phyloP scores from a whole-genome alignment of 169 alveolate genomes.

The Plasmodium coatneyi region DNA sequence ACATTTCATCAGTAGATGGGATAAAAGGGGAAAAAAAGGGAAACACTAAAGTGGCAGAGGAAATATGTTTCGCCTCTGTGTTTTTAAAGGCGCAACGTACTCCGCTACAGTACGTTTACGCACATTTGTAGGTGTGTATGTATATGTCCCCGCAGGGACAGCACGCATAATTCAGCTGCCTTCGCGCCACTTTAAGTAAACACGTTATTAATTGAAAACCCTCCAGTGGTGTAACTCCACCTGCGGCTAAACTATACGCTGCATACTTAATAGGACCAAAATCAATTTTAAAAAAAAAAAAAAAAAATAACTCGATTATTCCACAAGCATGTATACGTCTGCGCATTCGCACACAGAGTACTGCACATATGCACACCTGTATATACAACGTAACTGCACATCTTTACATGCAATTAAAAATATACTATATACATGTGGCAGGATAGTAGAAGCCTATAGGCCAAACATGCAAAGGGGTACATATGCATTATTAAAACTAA shows the following conservation, averaged over 20 bases:
- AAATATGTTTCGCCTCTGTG: neutral
- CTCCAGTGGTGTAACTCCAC: neutral
- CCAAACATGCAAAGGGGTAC: neutral
- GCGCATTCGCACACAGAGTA: neutral
- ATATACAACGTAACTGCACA: conserved; percentile 16
- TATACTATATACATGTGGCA: neutral
- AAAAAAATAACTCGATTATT: neutral
- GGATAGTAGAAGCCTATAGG: neutral
- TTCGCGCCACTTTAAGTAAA: neutral
- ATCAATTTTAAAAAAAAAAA: neutral
- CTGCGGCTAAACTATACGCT: neutral
- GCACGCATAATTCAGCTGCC: neutral
- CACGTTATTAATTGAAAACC: neutral
- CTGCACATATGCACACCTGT: neutral
- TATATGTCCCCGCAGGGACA: neutral
- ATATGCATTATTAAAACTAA: neutral
- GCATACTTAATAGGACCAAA: neutral
- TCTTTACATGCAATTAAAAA: conserved; percentile 21
- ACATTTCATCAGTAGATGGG: neutral
- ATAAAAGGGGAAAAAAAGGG: neutral
- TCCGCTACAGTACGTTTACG: neutral
- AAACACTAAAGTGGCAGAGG: neutral
- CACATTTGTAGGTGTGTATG: neutral
- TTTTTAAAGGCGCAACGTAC: neutral
- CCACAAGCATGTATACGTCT: neutral